A percentile compares a stretch with the other conserved stretches of the same genome.
Conservation (phyloP, 176 grass and related monocot species). For the Cenchrus americanus region DNA sequence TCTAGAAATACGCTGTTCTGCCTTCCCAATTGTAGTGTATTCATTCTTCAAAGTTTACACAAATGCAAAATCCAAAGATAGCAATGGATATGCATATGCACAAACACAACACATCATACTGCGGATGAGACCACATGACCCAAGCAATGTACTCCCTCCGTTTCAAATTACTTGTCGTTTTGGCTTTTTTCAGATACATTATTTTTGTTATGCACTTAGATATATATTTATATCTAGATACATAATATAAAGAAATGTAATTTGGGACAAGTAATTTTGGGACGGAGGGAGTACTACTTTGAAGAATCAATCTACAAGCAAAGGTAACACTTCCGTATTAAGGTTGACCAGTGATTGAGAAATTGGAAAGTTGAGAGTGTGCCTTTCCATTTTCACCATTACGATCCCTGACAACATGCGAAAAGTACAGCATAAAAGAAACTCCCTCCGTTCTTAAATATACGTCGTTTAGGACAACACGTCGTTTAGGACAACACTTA, state of each 20-base stretch:
- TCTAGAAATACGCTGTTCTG: not conserved
- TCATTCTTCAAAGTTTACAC: not conserved
- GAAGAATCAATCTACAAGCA: not conserved
- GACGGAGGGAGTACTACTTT: not conserved
- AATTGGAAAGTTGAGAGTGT: not conserved
- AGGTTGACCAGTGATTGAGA: not conserved
- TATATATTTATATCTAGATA: too few species aligned
- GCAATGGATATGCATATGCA: not conserved
- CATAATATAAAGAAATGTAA: too few species aligned
- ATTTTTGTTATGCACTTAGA: too few species aligned
- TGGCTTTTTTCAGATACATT: too few species aligned
- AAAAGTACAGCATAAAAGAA: not conserved
- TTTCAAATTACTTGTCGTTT: too few species aligned
- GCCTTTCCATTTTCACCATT: not conserved
- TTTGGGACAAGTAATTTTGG: too few species aligned
- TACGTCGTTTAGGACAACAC: too few species aligned
- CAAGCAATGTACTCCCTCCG: not conserved
- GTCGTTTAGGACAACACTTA: too few species aligned
- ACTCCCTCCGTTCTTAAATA: too few species aligned
- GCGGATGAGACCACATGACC: not conserved
- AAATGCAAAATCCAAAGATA: not conserved
- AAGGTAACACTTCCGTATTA: not conserved
- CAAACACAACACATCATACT: not conserved
- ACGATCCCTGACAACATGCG: not conserved
- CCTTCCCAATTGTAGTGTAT: not conserved